Base-by-base conservation (phyloP, 1,139 yeast genomes). In the Zhuliangozyma parablackwelliae region DNA sequence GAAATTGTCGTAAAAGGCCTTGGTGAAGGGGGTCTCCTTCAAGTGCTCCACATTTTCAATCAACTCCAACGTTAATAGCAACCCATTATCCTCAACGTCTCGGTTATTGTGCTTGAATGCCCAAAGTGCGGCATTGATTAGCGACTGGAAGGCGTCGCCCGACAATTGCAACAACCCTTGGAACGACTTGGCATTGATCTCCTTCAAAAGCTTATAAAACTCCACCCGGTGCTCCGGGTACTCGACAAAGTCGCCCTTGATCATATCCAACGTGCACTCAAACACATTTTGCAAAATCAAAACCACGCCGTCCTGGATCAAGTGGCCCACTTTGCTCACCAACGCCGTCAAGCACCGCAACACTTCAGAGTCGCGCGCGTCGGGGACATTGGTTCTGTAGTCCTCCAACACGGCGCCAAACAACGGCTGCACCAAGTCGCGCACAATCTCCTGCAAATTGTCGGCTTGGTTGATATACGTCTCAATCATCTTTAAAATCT, bases 171-270 rank as follows among this genome's bases (percentile, higher is more conserved):
- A 70, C 51, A 92, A 72, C 0, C 97, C 96, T 45, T 80, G 76
- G 72, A 92, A 94, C 21, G 94, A 82, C 56, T 85, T 84, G 48
- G 81, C 64, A 58, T 94, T 85, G 56, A 94, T 90, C 42, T 87
- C 95, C 51, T 89, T 82, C 54, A 92, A 73, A 40, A 92, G 72
- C 63, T 84, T 86, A 69, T 90, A 94, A 60, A 92, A 92, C 59
- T 90, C 97, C 39, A 90, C 95, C 56, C 99, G 80, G 66, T 92
- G 97, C 61, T 94, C 98, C 20, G 98, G 98, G 58, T 87, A 92
- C 59, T 92, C 97, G 7, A 95, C 81, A 60, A 94, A 88, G 61
- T 92, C 97, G 57, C 85, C 85, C 57, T 86, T 88, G 52, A 94
- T 92, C 97, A 92, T 94, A 51, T 82, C 86, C 59, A 92, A 75